Evolutionary conservation across 1,284 basidiomycete species (phyloP), one percentile per base, ranked within the genome.

Genomic region (Rhizoctonia solani): DNA sequence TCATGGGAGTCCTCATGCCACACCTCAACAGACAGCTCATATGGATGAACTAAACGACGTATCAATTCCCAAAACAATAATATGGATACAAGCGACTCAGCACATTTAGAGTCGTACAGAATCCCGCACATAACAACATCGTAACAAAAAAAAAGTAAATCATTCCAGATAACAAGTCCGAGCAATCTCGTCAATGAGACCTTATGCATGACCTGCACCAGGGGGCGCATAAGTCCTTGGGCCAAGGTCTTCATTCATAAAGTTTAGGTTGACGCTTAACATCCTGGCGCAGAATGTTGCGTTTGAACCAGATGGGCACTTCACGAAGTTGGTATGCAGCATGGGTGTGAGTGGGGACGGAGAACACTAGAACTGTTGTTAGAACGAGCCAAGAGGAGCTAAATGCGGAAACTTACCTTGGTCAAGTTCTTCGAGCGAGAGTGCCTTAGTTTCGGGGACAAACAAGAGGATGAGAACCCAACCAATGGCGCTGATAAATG

Each of bases 381-480:
- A 30, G 23, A 14, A 71, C 42, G 25, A 13, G 6, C n/a, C 2
- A 52, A 47, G 27, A 3, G 54, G 19, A 41, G 27, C 30, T 3
- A 27, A 37, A 13, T 23, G n/a, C n/a, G n/a, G n/a, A 14, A 55
- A 29, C 49, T 50, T 46, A 32, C 46, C 75, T 71, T 81, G 81
- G 72, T 87, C 85, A 53, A 87, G 77, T 74, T 88, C 86, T 75
- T 94, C 91, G 29, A 95, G 82, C 1, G 90, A 88, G 66, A 87
- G 82, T 1, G 85, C 83, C 78, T 92, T 93, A 32, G 92, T 94
- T 80, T 94, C 91, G 41, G 89, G 90, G 4, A 91, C 81, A 72
- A 89, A 87, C 23, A 87, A 75, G 41, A 87, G 78, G 69, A 87
- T 80, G 32, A 84, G 79, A 44, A 86, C 52, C 76, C 83, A 86